Base-by-base conservation (phyloP, 1,139 yeast species). In the Debaryomyces sp. region DNA sequence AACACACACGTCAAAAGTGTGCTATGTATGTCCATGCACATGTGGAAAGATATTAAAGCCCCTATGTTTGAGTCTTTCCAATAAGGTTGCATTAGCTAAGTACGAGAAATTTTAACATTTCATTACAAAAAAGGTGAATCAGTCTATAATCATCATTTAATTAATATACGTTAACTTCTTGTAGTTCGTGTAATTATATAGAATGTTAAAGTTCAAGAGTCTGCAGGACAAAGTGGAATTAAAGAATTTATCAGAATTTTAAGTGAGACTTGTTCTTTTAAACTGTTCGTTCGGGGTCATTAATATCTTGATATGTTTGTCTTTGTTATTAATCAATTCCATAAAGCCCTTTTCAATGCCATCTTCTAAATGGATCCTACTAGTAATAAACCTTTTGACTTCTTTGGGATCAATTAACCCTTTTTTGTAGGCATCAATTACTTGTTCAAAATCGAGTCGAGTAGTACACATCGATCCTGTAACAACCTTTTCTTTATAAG, bases 401-500 rank as follows among this genome's bases (percentile, higher is more conserved):
- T 70, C 70, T 7, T 67, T 69, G 7, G 76, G 54, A 32, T 68
- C 69, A 47, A 78, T 74, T 17, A 59, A 52, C 5, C 81, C 81
- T 2, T 56, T 53, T n/a, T 67, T 68, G 47, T 78, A 66, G 1
- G 82, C 80, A 1, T 58, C 66, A 8, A 78, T 68, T 4, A 80
- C 82, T 47, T 75, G 74, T 51, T 71, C 74, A 52, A 80, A 79
- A 56, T 80, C 84, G 27, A 59, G 60, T 30, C 71, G 68, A 2
- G 73, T 70, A 55, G 78, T 76, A 46, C 82, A 77, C 63, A 78
- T 77, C 3, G 82, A 76, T 1, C 83, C 84, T 41, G 75, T 70
- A 42, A 75, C 57, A 38, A 57, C 61, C 53, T 72, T 76, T 54
- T 80, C 84, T 35, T 68, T 67, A 40, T 69, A 62, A 2, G 81